Evolutionary conservation across 2,329 filamentous ascomycete species (phyloP).

Genomic region (Neurospora sp.): DNA sequence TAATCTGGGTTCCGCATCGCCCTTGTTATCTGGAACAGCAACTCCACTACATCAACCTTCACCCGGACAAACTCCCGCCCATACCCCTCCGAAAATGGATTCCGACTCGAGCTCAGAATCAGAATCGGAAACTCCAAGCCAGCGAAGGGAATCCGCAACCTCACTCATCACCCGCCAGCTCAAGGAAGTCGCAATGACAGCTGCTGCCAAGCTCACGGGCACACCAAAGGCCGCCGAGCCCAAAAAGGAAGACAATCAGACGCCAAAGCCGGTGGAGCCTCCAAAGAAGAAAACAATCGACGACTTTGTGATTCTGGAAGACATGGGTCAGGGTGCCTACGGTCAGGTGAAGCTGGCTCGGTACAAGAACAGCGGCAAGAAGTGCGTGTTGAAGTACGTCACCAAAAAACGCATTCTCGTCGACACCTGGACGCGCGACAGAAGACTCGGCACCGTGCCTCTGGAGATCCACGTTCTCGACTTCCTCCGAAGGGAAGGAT

Average conservation of each 20-base stretch:
- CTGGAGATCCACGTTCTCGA: slow-evolving; percentile 95
- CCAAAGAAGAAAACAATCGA: slow-evolving; percentile 70
- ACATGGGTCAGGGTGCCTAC: slow-evolving; percentile 97
- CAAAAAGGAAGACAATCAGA: slow-evolving; percentile 25
- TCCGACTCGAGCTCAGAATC: slow-evolving; percentile 41
- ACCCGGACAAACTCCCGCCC: slow-evolving; percentile 58
- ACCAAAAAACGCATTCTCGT: slow-evolving; percentile 94
- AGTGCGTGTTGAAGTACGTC: slow-evolving; percentile 94
- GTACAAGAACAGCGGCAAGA: slow-evolving; percentile 70
- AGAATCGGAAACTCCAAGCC: slow-evolving; percentile 24
- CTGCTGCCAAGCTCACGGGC: slow-evolving; percentile 43
- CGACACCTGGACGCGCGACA: slow-evolving; percentile 95
- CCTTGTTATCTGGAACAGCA: slow-evolving; percentile 50
- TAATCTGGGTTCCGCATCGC: slow-evolving; percentile 50
- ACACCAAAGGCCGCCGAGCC: slow-evolving; percentile 14
- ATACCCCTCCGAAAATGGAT: slow-evolving; percentile 46
- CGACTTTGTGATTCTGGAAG: slow-evolving; percentile 87
- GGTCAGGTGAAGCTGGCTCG: slow-evolving; percentile 93
- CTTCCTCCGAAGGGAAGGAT: slow-evolving; percentile 69
- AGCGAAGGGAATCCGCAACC: slow-evolving; percentile 25
- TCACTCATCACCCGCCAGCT: slow-evolving; percentile 46
- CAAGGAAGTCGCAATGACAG: slow-evolving; percentile 45
- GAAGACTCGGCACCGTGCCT: slow-evolving; percentile 85
- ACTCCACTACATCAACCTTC: slow-evolving; percentile 73
- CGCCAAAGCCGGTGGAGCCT: slow-evolving; percentile 26